Conservation (phyloP, 495 filamentous ascomycete species). For the Penicillium lividum region DNA sequence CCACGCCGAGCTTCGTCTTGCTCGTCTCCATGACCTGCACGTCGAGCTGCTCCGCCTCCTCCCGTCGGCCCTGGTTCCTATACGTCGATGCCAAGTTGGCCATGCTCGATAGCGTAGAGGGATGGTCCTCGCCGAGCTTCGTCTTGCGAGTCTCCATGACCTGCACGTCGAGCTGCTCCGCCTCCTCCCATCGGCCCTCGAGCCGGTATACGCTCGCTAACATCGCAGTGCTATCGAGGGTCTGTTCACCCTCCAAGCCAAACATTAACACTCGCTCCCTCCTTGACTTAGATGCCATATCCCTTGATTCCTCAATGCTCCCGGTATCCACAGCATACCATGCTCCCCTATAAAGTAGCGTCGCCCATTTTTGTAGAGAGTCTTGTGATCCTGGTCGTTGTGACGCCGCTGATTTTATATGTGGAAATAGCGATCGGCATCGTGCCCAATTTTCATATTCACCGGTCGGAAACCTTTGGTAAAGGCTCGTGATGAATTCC, state of each 20-base stretch:
- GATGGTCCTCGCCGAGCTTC: constrained; percentile 19
- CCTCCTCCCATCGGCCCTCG: constrained; percentile 6
- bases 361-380: too few species aligned
- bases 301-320: too few species aligned
- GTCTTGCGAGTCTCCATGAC: constrained; percentile 17
- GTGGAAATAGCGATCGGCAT: too few species aligned
- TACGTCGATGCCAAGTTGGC: constrained; percentile 1
- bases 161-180: constrained; percentile 6
- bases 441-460: too few species aligned
- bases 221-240: background rate
- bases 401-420: too few species aligned
- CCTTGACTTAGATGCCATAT: too few species aligned
- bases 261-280: too few species aligned
- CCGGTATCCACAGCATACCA: too few species aligned
- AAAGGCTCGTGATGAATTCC: too few species aligned
- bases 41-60: constrained; percentile 7
- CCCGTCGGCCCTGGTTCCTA: constrained; percentile 5
- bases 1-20: background rate
- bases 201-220: background rate
- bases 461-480: too few species aligned
- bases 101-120: constrained; percentile 12
- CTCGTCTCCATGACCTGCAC: background rate
- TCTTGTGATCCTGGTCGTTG: too few species aligned
- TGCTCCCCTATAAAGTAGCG: too few species aligned
- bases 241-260: background rate